Base-by-base conservation (phyloP, 352 stramenopile genomes). In the Thalassiosira mediterranea region DNA sequence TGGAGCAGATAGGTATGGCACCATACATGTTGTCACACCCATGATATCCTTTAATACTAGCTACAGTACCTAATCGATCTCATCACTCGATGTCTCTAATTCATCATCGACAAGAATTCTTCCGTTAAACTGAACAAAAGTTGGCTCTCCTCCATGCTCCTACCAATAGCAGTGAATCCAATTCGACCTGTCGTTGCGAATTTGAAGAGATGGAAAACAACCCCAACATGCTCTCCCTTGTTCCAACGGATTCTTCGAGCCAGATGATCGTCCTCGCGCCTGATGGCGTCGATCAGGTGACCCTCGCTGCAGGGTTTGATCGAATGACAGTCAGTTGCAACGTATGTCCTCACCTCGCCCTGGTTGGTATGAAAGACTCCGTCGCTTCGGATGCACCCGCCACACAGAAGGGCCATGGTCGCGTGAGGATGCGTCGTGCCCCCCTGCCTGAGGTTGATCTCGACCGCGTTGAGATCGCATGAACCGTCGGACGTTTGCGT, bases 191-290 rank as follows among this genome's bases (percentile, higher is more conserved):
- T 13, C 19, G 7, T 47, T 64, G 68, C 7, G 28, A 80, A 80
- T 51, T 62, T 67, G 26, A 80, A 80, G 4, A 80, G 32, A 71
- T 80, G 63, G 57, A 80, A 74, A 15, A 73, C 54, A 54, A 71
- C 54, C 28, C 71, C 63, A 44, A 73, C 49, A 4, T 57, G 40
- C 21, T 59, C 26, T 13, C 29, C 29, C 23, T 75, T 68, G 29
- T 80, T 65, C 71, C 71, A 80, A 23, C 31, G 32, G 61, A 80
- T 65, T 63, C 48, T 65, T 2, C 21, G 25, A 7, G 56, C 63
- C 32, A 79, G 31, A n/a, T n/a, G n/a, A n/a, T n/a, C n/a, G n/a
- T n/a, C n/a, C n/a, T n/a, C n/a, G n/a, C n/a, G n/a, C n/a, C n/a
- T n/a, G n/a, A n/a, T n/a, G 38, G 51, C 51, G 38, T 74, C 28